Percentiles rank a stretch among this genome's conserved stretches.
These are phyloP conservation scores for Flaveria brownii DNA, from an alignment of 129 eudicot species.

Conservation along the genomic window DNA sequence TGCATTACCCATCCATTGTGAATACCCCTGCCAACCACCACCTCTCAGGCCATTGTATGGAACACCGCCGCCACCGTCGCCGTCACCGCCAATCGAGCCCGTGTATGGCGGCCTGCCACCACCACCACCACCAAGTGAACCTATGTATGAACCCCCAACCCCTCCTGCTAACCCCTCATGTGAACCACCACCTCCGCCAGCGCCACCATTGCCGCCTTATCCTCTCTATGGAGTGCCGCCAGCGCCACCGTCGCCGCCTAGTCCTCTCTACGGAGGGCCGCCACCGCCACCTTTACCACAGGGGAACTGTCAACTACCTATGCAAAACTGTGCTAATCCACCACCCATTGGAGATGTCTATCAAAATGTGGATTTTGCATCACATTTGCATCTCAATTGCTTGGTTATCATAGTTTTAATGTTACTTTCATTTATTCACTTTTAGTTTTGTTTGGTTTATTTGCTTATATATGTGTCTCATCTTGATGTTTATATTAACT, in stretches of 20 bases:
- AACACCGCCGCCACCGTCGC: slow-evolving; percentile 32
- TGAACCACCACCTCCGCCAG: slow-evolving; percentile 20
- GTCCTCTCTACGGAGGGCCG: slow-evolving; percentile 18
- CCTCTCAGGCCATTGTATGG: slow-evolving; percentile 32
- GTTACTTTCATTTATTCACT: slow-evolving; percentile 20
- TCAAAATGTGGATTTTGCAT: slow-evolving; percentile 36
- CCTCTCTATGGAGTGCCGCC: slow-evolving; percentile 20
- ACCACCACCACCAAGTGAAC: slow-evolving; percentile 24
- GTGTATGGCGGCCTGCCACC: slow-evolving; percentile 29
- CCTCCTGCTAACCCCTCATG: slow-evolving; percentile 15
- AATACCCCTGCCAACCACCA: slow-evolving; percentile 37
- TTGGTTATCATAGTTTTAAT: slow-evolving; percentile 3
- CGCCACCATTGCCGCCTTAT: slow-evolving; percentile 19
- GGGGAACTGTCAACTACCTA: slow-evolving; percentile 24
- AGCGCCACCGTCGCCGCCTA: slow-evolving; percentile 23
- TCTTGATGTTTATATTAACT: slow-evolving; percentile 2
- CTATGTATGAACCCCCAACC: slow-evolving; percentile 24
- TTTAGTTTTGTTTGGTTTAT: slow-evolving; percentile 4
- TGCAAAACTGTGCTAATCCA: slow-evolving; percentile 40
- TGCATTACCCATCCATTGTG: slow-evolving; percentile 25
- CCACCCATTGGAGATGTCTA: slow-evolving; percentile 30
- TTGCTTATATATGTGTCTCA: background rate
- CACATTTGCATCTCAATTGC: slow-evolving; percentile 18
- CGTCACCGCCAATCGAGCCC: slow-evolving; percentile 31
- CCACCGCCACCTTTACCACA: slow-evolving; percentile 23